Conservation (phyloP, 306 rosid species). For the Trifolium dubium region DNA sequence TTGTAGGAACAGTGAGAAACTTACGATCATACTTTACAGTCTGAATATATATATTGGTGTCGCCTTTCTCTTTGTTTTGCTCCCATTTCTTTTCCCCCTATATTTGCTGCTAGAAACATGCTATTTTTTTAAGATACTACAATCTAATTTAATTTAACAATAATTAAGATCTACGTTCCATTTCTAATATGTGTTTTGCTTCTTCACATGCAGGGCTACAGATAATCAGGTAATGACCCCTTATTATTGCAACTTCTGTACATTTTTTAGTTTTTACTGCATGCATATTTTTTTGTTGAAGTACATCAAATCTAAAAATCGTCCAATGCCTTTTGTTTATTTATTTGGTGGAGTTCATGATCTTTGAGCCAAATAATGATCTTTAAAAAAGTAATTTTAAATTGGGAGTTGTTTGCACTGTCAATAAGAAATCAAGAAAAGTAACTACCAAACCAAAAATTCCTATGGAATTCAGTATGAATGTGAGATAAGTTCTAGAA, state of each 20-base stretch:
- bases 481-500: conserved; percentile 31
- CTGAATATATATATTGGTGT: conserved; percentile 21
- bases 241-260: conserved; percentile 21
- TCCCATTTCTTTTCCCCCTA: conserved; percentile 25
- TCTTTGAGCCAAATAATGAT: conserved; percentile 27
- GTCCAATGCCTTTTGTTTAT: conserved; percentile 1
- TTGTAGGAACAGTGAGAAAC: conserved; percentile 9
- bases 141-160: conserved; percentile 12
- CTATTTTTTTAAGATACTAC: neutral
- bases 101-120: conserved; percentile 1
- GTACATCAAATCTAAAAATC: conserved; percentile 22
- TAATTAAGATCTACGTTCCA: conserved; percentile 27
- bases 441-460: neutral
- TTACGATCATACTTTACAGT: conserved; percentile 7
- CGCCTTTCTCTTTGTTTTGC: conserved; percentile 15
- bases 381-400: neutral
- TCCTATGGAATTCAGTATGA: neutral
- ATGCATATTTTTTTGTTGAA: neutral
- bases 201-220: conserved; percentile 75
- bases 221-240: conserved; percentile 84
- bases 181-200: conserved; percentile 39
- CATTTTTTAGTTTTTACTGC: conserved; percentile 15
- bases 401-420: conserved; percentile 4
- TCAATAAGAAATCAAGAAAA: conserved; percentile 8
- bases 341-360: conserved; percentile 15